Evolutionary conservation across 192 early-diverging fungal genomes (phyloP).

Genomic region (Linnemannia zychae): DNA sequence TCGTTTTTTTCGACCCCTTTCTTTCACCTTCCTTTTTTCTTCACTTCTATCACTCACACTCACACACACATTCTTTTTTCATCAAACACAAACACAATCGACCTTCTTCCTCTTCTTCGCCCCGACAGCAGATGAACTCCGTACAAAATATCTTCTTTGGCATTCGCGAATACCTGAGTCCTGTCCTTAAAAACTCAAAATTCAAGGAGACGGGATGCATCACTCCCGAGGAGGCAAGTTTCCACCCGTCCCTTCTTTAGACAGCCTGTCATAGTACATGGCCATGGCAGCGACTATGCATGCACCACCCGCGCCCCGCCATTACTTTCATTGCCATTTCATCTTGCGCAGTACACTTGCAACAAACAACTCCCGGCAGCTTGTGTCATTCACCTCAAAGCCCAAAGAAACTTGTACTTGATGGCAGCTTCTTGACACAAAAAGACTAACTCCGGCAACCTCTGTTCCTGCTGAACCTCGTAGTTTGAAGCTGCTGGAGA

Average conservation of each 20-base stretch:
- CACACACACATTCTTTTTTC: background rate
- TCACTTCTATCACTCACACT: background rate
- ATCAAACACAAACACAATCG: background rate
- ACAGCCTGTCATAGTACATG: background rate
- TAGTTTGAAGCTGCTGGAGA: constrained; percentile 97
- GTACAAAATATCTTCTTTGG: constrained; percentile 76
- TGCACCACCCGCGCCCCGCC: background rate
- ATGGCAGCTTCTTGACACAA: background rate
- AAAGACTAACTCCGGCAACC: background rate
- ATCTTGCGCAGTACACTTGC: background rate
- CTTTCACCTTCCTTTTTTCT: background rate
- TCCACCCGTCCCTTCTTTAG: background rate
- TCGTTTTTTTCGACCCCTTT: background rate
- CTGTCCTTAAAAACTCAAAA: constrained; percentile 93
- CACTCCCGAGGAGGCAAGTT: constrained; percentile 92
- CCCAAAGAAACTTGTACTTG: background rate
- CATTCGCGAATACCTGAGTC: constrained; percentile 92
- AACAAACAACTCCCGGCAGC: background rate
- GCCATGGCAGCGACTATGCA: background rate
- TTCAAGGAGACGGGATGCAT: constrained; percentile 97
- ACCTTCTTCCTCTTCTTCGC: background rate
- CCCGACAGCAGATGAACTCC: constrained; percentile 60
- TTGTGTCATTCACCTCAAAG: background rate
- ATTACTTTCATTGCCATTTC: background rate
- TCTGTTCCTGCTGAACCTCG: constrained; percentile 26